Evolutionary conservation across 208 protist genomes (phyloP).

Genomic region (Porcisia deanei): DNA sequence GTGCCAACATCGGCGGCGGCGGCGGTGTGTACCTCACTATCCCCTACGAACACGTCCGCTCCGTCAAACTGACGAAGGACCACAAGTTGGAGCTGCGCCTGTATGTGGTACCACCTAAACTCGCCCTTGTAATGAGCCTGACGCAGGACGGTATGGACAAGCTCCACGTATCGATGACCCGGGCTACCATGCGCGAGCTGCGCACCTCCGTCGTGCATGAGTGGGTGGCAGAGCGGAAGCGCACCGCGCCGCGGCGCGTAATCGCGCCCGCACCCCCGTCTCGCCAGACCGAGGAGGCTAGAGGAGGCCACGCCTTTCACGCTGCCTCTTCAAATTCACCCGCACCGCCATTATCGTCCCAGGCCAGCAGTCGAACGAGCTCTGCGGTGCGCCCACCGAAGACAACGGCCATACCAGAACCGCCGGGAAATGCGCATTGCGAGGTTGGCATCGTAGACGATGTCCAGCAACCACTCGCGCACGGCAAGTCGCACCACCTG

Average conservation of each 20-base stretch:
- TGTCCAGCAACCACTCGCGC: not conserved
- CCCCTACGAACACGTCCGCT: constrained; percentile 86
- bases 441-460: not conserved
- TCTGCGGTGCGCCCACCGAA: constrained; percentile 8
- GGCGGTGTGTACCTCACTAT: constrained; percentile 77
- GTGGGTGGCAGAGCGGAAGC: constrained; percentile 84
- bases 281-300: not conserved
- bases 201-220: constrained; percentile 54
- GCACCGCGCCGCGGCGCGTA: constrained; percentile 41
- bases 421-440: constrained; percentile 7
- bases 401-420: constrained; percentile 18
- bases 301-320: not conserved
- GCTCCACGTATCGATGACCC: constrained; percentile 70
- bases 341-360: not conserved
- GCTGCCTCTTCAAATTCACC: not conserved
- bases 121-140: constrained; percentile 59
- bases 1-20: constrained; percentile 36
- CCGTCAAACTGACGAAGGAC: constrained; percentile 76
- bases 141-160: constrained; percentile 44
- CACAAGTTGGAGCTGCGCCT: constrained; percentile 74
- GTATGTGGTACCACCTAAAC: constrained; percentile 57
- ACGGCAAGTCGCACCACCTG: not conserved
- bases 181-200: constrained; percentile 58
- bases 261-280: not conserved
- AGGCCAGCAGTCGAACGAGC: not conserved